Conservation (phyloP, 495 filamentous ascomycete genomes). For the Aspergillus carlsbadensis region DNA sequence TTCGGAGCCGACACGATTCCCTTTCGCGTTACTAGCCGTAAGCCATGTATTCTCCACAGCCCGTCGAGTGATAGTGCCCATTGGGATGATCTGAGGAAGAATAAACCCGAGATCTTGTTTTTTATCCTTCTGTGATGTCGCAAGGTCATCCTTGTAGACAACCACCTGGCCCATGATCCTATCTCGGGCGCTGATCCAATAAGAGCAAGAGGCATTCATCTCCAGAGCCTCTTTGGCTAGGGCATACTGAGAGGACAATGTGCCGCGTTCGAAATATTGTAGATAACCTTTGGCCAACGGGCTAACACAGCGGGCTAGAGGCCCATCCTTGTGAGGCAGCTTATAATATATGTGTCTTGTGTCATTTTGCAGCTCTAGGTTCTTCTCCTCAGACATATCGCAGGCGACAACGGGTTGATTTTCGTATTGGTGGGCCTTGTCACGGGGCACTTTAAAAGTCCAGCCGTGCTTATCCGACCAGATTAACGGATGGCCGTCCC, state of each 20-base stretch:
- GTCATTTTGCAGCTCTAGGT: conserved; percentile 64
- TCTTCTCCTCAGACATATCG: conserved; percentile 73
- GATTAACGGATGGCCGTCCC: conserved; percentile 85
- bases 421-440: conserved; percentile 61
- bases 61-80: conserved; percentile 96
- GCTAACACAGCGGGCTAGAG: conserved; percentile 74
- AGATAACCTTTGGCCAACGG: conserved; percentile 91
- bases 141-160: conserved; percentile 71
- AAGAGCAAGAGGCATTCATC: conserved; percentile 98
- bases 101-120: conserved; percentile 69
- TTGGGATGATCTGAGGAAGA: conserved; percentile 97
- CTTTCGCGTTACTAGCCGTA: conserved; percentile 94
- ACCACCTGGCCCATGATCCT: conserved; percentile 92
- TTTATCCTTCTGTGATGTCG: conserved; percentile 16
- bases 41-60: conserved; percentile 98
- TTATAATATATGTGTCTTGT: conserved; percentile 74
- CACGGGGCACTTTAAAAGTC: conserved; percentile 76
- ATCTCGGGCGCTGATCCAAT: conserved; percentile 95
- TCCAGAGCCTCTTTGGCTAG: conserved; percentile 93
- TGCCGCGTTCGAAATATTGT: conserved; percentile 86
- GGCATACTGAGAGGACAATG: conserved; percentile 76
- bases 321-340: conserved; percentile 93
- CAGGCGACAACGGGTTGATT: conserved; percentile 70
- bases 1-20: conserved; percentile 93
- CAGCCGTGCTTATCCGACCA: conserved; percentile 94